phyloP scores from a whole-genome alignment of 2,329 filamentous ascomycete species.

The Neospermospora avenae region DNA sequence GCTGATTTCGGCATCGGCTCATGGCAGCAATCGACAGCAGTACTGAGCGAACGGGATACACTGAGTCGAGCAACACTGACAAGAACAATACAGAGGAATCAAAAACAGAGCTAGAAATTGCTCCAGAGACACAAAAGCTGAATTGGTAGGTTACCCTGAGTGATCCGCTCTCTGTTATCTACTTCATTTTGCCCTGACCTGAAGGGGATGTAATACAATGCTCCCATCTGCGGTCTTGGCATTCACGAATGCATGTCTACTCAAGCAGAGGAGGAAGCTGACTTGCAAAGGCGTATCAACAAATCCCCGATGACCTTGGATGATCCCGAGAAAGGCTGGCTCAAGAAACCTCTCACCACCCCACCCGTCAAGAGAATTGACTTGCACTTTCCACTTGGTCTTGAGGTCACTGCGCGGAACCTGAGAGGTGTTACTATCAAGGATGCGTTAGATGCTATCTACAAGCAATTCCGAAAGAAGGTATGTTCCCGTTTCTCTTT shows the following conservation, averaged over 20 bases:
- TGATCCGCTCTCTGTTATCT: not conserved
- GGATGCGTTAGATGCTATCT: conserved; percentile 90
- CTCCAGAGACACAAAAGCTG: conserved; percentile 79
- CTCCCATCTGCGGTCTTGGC: not conserved
- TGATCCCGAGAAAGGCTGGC: conserved; percentile 64
- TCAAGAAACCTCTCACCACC: conserved; percentile 76
- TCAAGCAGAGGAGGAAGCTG: not conserved
- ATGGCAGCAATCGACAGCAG: not conserved
- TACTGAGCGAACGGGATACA: not conserved
- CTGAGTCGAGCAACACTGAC: not conserved
- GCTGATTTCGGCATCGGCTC: not conserved
- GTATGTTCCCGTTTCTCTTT: conserved; percentile 46
- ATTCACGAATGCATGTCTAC: not conserved
- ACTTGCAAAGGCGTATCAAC: conserved; percentile 81
- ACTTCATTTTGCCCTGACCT: not conserved
- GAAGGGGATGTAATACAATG: not conserved
- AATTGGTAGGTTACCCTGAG: conserved; percentile 59
- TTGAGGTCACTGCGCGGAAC: conserved; percentile 86
- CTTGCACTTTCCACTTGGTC: conserved; percentile 82
- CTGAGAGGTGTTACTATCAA: conserved; percentile 95
- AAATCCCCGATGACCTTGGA: conserved; percentile 74
- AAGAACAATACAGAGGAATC: conserved; percentile 60
- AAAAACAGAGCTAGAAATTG: conserved; percentile 67
- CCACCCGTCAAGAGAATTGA: conserved; percentile 93
- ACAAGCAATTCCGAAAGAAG: conserved; percentile 97